Evolutionary conservation across 2,329 filamentous ascomycete genomes (phyloP), one percentile per base, ranked within the genome.

Genomic region (Xylariaceae sp.): DNA sequence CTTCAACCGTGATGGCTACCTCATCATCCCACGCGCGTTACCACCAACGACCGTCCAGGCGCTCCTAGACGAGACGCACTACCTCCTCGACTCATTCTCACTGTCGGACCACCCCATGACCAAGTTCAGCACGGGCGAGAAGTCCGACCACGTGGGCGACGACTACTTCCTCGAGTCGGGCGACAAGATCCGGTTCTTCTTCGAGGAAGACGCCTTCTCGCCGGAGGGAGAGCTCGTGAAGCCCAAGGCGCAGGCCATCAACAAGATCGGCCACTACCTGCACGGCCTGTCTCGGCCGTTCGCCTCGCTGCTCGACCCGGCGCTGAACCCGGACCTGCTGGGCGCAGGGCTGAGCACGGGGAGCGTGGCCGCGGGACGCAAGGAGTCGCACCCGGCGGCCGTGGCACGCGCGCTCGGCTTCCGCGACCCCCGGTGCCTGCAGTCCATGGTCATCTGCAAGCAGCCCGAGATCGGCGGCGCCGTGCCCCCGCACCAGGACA

Each of bases 391-490:
- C 34, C 74, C 74, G 1, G 70, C 68, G 0, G 76, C 71, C 4
- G 79, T 95, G 11, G 88, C 88, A 1, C 67, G 69, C 31, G 73
- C 74, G 7, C 70, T 95, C 9, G 83, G 83, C 2, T 95, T 88
- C 67, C 54, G 51, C 4, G 86, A 94, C 60, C 86, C 89, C 2
- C 71, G 83, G 14, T 77, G 74, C 43, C 70, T 98, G 36, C 92
- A 98, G 70, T 92, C 85, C 61, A 98, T 98, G 92, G 74, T 97
- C 18, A 97, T 98, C 53, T 96, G 88, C 76, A 98, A 98, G 64
- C 90, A 96, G 66, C 89, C 92, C 15, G 87, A 94, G 65, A 96
- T 97, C 37, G 92, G 92, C 18, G 90, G 86, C 15, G 85, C 85
- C 2, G 92, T 97, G 30, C 88, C 85, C 1, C 79, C 88, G 15